phyloP scores from a whole-genome alignment of 1,284 basidiomycete species.

The Coniophora puteana region DNA sequence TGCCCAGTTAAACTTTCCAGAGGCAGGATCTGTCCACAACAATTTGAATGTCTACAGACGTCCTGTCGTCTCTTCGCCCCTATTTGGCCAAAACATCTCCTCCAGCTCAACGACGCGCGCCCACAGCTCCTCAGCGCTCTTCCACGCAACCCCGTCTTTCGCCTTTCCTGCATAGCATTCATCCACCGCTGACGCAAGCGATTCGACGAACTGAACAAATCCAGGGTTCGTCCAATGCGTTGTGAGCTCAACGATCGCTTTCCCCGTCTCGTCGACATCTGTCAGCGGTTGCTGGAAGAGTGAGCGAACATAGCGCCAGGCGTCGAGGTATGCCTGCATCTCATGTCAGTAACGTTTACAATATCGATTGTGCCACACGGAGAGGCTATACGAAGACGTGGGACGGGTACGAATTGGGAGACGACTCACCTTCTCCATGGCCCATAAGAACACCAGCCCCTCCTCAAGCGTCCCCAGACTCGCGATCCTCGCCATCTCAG shows the following conservation, averaged over 20 bases:
- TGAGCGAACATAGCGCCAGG: slow-evolving; percentile 55
- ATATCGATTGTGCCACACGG: neutral
- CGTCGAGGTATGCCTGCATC: slow-evolving; percentile 54
- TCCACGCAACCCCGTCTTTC: slow-evolving; percentile 11
- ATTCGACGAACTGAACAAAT: slow-evolving; percentile 59
- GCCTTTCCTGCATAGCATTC: slow-evolving; percentile 20
- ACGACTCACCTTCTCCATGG: slow-evolving; percentile 63
- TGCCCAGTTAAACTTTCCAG: too few species aligned
- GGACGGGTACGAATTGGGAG: slow-evolving; percentile 1
- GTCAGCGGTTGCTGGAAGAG: slow-evolving; percentile 13
- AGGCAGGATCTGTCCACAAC: too few species aligned
- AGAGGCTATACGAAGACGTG: neutral
- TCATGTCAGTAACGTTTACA: neutral
- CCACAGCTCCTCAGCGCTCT: slow-evolving; percentile 57
- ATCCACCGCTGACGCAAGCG: slow-evolving; percentile 52
- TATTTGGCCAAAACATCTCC: slow-evolving; percentile 54
- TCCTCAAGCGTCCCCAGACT: slow-evolving; percentile 50
- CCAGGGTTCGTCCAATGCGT: slow-evolving; percentile 62
- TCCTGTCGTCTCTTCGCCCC: slow-evolving; percentile 17
- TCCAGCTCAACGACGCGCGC: slow-evolving; percentile 56
- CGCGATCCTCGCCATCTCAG: slow-evolving; percentile 60
- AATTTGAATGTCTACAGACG: too few species aligned
- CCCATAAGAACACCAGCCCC: slow-evolving; percentile 70
- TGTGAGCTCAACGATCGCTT: slow-evolving; percentile 49
- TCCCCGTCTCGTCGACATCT: slow-evolving; percentile 18